Percentiles rank a stretch among this genome's conserved stretches.
phyloP scores from a whole-genome alignment of 2,329 filamentous ascomycete species.

The Ascochyta fabae region DNA sequence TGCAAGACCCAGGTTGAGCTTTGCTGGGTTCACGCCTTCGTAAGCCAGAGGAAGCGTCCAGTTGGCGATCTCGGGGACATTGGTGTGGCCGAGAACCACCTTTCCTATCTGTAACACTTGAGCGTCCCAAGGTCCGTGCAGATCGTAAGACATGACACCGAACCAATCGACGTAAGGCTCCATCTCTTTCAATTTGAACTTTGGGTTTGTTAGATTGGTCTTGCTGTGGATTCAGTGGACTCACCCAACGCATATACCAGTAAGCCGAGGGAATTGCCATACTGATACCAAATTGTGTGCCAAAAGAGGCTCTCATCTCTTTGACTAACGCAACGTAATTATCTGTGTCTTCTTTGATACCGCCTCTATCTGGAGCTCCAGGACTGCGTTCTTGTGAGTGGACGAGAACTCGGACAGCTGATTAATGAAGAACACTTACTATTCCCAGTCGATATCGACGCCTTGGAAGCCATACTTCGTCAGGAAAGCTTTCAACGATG shows the following conservation, averaged over 20 bases:
- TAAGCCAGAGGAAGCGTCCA: conserved; percentile 53
- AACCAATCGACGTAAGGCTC: conserved; percentile 32
- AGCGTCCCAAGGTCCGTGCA: conserved; percentile 41
- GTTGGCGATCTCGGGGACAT: neutral
- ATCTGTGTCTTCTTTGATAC: conserved; percentile 42
- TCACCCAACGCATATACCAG: conserved; percentile 29
- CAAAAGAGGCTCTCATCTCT: conserved; percentile 26
- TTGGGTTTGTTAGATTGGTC: neutral
- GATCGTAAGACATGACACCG: conserved; percentile 32
- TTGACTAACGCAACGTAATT: conserved; percentile 32
- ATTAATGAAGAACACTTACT: neutral
- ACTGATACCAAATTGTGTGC: conserved; percentile 32
- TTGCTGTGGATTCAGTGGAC: no score
- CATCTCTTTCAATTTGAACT: conserved; percentile 46
- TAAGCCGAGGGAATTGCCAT: conserved; percentile 29
- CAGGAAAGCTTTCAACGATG: conserved; percentile 49
- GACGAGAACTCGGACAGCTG: neutral
- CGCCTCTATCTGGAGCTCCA: conserved; percentile 44
- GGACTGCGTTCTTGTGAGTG: conserved; percentile 13
- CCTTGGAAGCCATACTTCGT: conserved; percentile 53
- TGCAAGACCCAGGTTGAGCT: conserved; percentile 54
- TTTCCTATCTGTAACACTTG: conserved; percentile 24
- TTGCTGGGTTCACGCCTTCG: conserved; percentile 48
- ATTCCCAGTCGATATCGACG: conserved; percentile 57
- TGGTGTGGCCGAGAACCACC: neutral